phyloP scores from a whole-genome alignment of 2,329 filamentous ascomycete species.

The Hymenoscyphus occultus region DNA sequence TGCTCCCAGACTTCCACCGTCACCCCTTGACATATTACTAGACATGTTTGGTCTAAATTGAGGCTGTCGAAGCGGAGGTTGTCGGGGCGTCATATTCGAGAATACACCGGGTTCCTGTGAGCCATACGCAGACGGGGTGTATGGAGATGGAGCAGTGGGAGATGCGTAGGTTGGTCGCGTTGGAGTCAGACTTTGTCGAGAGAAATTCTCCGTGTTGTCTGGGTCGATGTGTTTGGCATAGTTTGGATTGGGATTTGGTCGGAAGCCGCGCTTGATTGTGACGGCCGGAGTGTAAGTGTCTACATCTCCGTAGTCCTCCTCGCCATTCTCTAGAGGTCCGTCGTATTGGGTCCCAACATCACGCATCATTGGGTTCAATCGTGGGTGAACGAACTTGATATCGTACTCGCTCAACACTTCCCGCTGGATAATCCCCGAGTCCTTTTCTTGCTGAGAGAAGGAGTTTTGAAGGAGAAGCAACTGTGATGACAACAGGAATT shows the following conservation, averaged over 20 bases:
- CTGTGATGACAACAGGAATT: conserved; percentile 71
- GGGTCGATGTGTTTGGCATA: conserved; percentile 72
- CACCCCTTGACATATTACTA: conserved; percentile 37
- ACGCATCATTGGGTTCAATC: conserved; percentile 75
- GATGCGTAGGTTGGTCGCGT: conserved; percentile 24
- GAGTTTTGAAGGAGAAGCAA: conserved; percentile 68
- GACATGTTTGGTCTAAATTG: conserved; percentile 46
- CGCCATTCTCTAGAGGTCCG: conserved; percentile 26
- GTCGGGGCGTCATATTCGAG: conserved; percentile 33
- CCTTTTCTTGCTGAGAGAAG: conserved; percentile 83
- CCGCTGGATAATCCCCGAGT: conserved; percentile 78
- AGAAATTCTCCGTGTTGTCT: conserved; percentile 45
- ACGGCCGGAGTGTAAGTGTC: conserved; percentile 60
- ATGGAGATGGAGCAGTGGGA: conserved; percentile 36
- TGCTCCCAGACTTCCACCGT: conserved; percentile 77
- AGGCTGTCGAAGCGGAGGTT: conserved; percentile 50
- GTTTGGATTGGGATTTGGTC: conserved; percentile 78
- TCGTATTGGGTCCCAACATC: conserved; percentile 78
- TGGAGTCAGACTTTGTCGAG: conserved; percentile 37
- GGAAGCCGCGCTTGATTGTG: conserved; percentile 71
- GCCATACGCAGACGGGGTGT: conserved; percentile 34
- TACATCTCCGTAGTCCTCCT: conserved; percentile 43
- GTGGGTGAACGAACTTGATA: conserved; percentile 89
- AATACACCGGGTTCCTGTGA: conserved; percentile 41
- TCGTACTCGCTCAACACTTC: conserved; percentile 96